Conservation (phyloP, 805 yeast genomes). For the Candida parachauliodes region DNA sequence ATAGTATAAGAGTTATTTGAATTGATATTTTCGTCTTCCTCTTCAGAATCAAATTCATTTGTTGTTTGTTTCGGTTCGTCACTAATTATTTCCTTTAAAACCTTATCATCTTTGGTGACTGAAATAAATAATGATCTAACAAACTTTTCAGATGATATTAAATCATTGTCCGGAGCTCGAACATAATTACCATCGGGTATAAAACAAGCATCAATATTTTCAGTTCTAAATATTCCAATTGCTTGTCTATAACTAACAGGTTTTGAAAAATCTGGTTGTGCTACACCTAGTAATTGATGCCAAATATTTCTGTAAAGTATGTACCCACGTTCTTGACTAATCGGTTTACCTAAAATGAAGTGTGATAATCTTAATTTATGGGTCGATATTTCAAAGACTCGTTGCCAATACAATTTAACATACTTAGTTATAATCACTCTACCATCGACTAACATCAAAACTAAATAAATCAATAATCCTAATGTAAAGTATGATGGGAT, state of each 20-base stretch:
- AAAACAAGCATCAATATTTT: constrained; percentile 50
- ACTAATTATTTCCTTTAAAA: constrained; percentile 28
- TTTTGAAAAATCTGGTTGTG: constrained; percentile 50
- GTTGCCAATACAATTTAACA: constrained; percentile 56
- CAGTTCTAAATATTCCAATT: constrained; percentile 37
- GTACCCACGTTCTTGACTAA: constrained; percentile 67
- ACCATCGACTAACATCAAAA: constrained; percentile 5
- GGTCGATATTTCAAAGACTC: constrained; percentile 53
- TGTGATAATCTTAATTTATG: constrained; percentile 69
- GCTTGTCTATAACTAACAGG: constrained; percentile 56
- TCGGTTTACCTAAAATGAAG: constrained; percentile 65
- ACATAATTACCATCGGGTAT: constrained; percentile 79
- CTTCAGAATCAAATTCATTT: background rate
- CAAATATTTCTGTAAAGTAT: constrained; percentile 50
- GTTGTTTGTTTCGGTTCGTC: constrained; percentile 7
- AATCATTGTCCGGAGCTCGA: constrained; percentile 85
- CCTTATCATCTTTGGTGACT: constrained; percentile 74
- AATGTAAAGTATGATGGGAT: constrained; percentile 9
- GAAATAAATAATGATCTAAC: constrained; percentile 70
- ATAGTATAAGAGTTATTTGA: constrained; percentile 53
- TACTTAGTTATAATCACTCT: constrained; percentile 19
- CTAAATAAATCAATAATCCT: background rate
- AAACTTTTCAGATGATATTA: constrained; percentile 55
- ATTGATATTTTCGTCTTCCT: constrained; percentile 23
- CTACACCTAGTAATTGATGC: constrained; percentile 40